Base-by-base conservation (phyloP, 1,139 yeast species). In the Yamadazyma spencermartinsiae region DNA sequence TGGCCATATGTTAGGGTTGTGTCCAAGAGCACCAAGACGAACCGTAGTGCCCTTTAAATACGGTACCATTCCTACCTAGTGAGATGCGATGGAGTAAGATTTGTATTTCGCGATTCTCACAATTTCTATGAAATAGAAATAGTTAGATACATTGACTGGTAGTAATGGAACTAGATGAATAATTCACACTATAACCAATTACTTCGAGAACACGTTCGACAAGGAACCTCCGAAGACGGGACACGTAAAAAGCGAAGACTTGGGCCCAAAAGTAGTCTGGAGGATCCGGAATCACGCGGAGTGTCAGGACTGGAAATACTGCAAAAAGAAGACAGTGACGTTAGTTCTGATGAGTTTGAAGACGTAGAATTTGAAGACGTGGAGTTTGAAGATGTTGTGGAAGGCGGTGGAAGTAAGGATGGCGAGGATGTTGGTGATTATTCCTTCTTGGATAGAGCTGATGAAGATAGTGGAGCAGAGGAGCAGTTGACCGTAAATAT, bases 281-380 rank as follows among this genome's bases (percentile, higher is more conserved):
- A 14, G 4, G 21, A 31, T 13, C 36, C 32, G 14, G 31, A n/a
- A 18, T 18, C 30, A 26, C 31, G 19, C 19, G 14, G 6, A 12
- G 33, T 19, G 17, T 25, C 28, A n/a, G n/a, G 24, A 23, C 36
- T 13, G 31, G 18, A 8, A 30, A 32, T 14, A 12, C 15, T 16
- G 25, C 16, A 31, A 24, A 7, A n/a, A 32, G 21, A 34, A 9
- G 40, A 34, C 5, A 33, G 39, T n/a, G 48, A 44, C 34, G 2
- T 50, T 38, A 51, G 60, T 48, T 40, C 65, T 14, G 58, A 74
- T 38, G 55, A 65, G 15, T 60, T 65, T 34, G 70, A 65, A 38
- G 68, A 65, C 34, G 60, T 65, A 14, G 60, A 52, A 9, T 41
- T 61, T 9, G 52, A 30, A n/a, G 24, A 5, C 3, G 35, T 33